Evolutionary conservation across 306 rosid species (phyloP).

Genomic region (Macrotyloma uniflorum): DNA sequence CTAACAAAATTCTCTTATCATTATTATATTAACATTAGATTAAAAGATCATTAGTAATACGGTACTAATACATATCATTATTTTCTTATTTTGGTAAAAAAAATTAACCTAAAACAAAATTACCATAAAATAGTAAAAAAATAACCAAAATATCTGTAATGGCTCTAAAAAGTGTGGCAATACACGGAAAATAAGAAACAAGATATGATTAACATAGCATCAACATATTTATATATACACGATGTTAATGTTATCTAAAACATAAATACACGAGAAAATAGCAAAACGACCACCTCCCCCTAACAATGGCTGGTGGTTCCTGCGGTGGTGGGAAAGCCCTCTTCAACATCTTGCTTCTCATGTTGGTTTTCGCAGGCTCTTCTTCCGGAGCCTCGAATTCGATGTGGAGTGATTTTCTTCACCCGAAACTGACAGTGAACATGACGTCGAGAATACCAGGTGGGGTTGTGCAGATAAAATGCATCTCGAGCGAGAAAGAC

Average conservation of each 20-base stretch:
- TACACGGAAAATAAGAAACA: too few relatives aligned
- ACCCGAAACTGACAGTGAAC: slow-evolving; percentile 28
- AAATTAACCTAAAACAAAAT: too few relatives aligned
- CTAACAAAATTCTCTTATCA: too few relatives aligned
- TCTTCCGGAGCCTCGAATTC: neutral
- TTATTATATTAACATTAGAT: too few relatives aligned
- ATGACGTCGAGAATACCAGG: slow-evolving; percentile 39
- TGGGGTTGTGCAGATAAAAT: slow-evolving; percentile 32
- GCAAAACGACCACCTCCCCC: neutral
- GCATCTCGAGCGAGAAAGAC: slow-evolving; percentile 45
- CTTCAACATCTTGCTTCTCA: neutral
- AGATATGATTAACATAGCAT: too few relatives aligned
- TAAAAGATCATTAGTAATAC: too few relatives aligned
- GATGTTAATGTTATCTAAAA: too few relatives aligned
- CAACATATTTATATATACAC: too few relatives aligned
- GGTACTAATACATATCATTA: too few relatives aligned
- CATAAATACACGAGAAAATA: slow-evolving; percentile 14
- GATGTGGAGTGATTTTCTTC: slow-evolving; percentile 31
- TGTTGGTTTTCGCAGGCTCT: neutral
- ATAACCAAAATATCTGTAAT: too few relatives aligned
- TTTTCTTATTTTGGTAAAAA: too few relatives aligned
- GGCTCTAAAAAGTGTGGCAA: neutral
- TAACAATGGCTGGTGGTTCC: slow-evolving; percentile 23
- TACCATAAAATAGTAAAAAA: too few relatives aligned
- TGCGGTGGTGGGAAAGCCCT: neutral